Evolutionary conservation across 306 rosid genomes (phyloP).

Genomic region (Rosa lucieae): DNA sequence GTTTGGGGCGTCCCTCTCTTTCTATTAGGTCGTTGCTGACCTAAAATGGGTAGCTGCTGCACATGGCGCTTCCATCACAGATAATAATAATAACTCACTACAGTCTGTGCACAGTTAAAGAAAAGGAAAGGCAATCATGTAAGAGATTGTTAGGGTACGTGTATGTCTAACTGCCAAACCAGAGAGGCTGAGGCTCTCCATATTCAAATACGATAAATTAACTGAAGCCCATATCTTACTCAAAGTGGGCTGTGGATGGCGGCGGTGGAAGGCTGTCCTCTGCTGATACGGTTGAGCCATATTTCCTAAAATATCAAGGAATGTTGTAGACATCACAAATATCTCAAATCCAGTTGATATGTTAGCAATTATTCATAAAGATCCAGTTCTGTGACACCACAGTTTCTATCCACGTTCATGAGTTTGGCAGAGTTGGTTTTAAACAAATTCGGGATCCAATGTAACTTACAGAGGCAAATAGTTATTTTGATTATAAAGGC

Average conservation of each 20-base stretch:
- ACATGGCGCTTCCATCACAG: not conserved
- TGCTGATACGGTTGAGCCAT: not conserved
- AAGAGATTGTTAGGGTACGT: not conserved
- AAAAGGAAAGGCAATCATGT: not conserved
- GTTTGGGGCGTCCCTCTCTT: not conserved
- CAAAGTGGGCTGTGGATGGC: not conserved
- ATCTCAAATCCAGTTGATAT: not conserved
- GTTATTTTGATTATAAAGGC: too few species aligned
- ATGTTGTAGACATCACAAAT: not conserved
- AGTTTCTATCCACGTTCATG: not conserved
- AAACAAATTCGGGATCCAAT: too few species aligned
- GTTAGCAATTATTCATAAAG: not conserved
- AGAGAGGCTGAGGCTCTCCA: not conserved
- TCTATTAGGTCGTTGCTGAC: not conserved
- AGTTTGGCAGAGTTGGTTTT: not conserved
- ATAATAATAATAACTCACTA: not conserved
- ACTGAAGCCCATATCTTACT: not conserved
- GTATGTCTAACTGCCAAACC: not conserved
- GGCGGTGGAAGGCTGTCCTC: not conserved
- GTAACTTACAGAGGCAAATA: not conserved
- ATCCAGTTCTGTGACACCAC: not conserved
- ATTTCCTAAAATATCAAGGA: not conserved
- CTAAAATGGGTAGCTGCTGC: not conserved
- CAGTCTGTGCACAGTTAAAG: not conserved
- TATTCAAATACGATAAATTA: not conserved